Evolutionary conservation across 1,139 yeast genomes (phyloP), one percentile per base, ranked within the genome.

Genomic region (Nematodospora anomalae): DNA sequence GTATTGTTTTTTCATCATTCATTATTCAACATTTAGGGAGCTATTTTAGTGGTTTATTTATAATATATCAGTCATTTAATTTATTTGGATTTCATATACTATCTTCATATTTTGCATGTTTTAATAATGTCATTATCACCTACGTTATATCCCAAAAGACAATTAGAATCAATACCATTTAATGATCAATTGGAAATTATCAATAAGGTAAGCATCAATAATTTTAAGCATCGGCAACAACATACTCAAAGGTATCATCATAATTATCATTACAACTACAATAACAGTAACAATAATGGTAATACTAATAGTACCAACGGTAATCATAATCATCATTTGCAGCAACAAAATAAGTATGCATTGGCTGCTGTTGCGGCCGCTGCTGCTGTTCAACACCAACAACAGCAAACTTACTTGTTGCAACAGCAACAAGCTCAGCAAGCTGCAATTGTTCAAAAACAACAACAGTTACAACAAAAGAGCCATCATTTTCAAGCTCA

Each of bases 361-460:
- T 48, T 55, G 30, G 61, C 64, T 9, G 55, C 64, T 2, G 63
- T 57, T 4, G 62, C 63, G 3, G 60, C 62, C 1, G 63, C 64
- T 2, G 62, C 64, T 6, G 61, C 62, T n/a, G 49, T 48, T 26
- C 51, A 52, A 28, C 62, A 52, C 20, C 56, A 53, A 32, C 53
- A 52, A 14, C 55, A 53, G 23, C 55, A 52, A 30, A 43, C 43
- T 16, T 50, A 45, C 12, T 42, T 48, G 30, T 44, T 41, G 20
- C 53, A 46, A 33, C 50, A 49, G 24, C 52, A 46, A 24, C 45
- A 33, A 16, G 50, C 42, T 14, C 40, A 41, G 13, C 42, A 44
- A 26, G 44, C 41, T 12, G 37, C 35, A 23, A 32, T 40, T 29
- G 42, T 36, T 16, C 42, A 42, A 25, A 37, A 40, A 23, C 44